Conservation (phyloP, 2,329 filamentous ascomycete genomes). For the Colletotrichum trifolii region DNA sequence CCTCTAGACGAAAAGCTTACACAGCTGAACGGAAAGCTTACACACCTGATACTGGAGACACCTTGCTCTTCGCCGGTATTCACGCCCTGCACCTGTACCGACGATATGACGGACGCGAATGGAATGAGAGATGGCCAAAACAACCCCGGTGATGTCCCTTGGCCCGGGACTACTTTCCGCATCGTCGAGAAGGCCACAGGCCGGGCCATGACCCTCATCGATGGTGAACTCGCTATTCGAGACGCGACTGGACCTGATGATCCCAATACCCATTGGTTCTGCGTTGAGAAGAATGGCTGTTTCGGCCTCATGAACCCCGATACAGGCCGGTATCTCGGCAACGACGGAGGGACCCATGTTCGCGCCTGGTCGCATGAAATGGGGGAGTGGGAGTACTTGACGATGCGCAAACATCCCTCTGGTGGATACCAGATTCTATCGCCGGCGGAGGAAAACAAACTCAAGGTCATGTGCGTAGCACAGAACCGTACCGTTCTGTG, state of each 20-base stretch:
- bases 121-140: not conserved
- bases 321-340: slow-evolving; percentile 47
- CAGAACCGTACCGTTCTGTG: not conserved
- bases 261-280: slow-evolving; percentile 44
- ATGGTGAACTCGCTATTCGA: not conserved
- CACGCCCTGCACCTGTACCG: not conserved
- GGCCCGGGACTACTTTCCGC: slow-evolving; percentile 34
- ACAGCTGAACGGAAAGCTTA: too few relatives aligned
- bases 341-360: slow-evolving; percentile 38
- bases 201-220: slow-evolving; percentile 31
- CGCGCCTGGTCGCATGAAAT: not conserved
- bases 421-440: slow-evolving; percentile 18
- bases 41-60: too few relatives aligned
- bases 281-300: slow-evolving; percentile 50
- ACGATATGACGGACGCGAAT: not conserved
- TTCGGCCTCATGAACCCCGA: slow-evolving; percentile 50
- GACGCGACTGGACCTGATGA: not conserved
- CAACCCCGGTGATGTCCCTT: slow-evolving; percentile 32
- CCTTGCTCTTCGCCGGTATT: not conserved
- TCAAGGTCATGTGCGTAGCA: slow-evolving; percentile 11
- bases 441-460: not conserved
- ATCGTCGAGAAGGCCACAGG: slow-evolving; percentile 35
- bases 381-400: slow-evolving; percentile 5
- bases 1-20: too few relatives aligned
- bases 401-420: not conserved